Percentiles rank a stretch among this genome's conserved stretches.
Evolutionary conservation across 257 asterid species (phyloP).

Genomic region (Ilex asprella): DNA sequence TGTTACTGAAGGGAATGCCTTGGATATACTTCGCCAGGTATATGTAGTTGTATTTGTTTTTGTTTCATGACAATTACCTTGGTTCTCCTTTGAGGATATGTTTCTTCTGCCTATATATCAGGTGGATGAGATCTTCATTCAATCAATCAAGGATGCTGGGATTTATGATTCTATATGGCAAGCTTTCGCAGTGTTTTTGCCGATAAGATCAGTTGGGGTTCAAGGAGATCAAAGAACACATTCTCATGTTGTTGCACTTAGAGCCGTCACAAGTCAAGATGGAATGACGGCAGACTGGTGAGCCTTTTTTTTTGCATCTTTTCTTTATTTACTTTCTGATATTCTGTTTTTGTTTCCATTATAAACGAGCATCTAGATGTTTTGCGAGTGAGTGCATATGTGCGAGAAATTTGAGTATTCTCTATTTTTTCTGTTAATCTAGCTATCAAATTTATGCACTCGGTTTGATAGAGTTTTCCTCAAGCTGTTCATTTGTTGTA

Average conservation of each 20-base stretch:
- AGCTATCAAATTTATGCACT: background rate
- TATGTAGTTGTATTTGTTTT: background rate
- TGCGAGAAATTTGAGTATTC: background rate
- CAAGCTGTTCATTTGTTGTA: too few species aligned
- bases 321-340: background rate
- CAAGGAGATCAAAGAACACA: slow-evolving; percentile 99
- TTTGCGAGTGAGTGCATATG: background rate
- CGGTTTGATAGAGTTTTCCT: too few species aligned
- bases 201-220: slow-evolving; percentile 85
- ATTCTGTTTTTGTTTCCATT: background rate
- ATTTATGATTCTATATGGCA: slow-evolving; percentile 92
- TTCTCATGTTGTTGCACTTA: slow-evolving; percentile 75
- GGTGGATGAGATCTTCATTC: slow-evolving; percentile 97
- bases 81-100: too few species aligned
- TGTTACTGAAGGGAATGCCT: slow-evolving; percentile 70
- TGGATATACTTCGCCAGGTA: slow-evolving; percentile 88
- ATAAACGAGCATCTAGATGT: background rate
- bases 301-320: background rate
- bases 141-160: slow-evolving; percentile 84
- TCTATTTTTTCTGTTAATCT: background rate
- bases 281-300: slow-evolving; percentile 99
- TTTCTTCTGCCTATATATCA: slow-evolving; percentile 16
- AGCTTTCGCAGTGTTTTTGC: slow-evolving; percentile 97
- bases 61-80: background rate
- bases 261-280: slow-evolving; percentile 99